Conservation (phyloP, 441 rosid genomes). For the Erodium trifolium region DNA sequence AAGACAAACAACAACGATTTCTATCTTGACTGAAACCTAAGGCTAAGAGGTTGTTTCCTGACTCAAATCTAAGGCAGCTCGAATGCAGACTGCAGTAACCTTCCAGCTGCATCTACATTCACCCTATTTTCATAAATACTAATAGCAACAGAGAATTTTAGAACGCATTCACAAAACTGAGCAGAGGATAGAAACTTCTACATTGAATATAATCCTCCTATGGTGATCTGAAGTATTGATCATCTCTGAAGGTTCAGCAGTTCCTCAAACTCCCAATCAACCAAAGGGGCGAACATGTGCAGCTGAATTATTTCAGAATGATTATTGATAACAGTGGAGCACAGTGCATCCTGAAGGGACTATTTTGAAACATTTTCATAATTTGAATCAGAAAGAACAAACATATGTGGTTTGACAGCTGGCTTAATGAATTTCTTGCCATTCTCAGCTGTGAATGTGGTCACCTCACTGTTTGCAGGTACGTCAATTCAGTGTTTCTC, state of each 20-base stretch:
- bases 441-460: conserved; percentile 1
- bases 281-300: background rate
- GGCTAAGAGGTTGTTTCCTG: background rate
- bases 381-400: background rate
- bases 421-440: background rate
- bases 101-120: background rate
- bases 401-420: background rate
- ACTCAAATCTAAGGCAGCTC: background rate
- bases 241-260: background rate
- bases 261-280: background rate
- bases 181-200: background rate
- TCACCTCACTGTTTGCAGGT: background rate
- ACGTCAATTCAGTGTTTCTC: conserved; percentile 2
- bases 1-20: background rate
- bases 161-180: background rate
- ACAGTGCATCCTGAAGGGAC: background rate
- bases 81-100: background rate
- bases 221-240: background rate
- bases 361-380: background rate
- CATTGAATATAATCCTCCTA: background rate
- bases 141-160: background rate
- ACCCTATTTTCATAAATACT: background rate
- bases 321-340: background rate
- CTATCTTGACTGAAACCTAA: too few species aligned
- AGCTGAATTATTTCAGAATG: background rate